These are phyloP conservation scores for Alternaria burnsii DNA, from an alignment of 2,329 filamentous ascomycete species.

Conservation along the genomic window DNA sequence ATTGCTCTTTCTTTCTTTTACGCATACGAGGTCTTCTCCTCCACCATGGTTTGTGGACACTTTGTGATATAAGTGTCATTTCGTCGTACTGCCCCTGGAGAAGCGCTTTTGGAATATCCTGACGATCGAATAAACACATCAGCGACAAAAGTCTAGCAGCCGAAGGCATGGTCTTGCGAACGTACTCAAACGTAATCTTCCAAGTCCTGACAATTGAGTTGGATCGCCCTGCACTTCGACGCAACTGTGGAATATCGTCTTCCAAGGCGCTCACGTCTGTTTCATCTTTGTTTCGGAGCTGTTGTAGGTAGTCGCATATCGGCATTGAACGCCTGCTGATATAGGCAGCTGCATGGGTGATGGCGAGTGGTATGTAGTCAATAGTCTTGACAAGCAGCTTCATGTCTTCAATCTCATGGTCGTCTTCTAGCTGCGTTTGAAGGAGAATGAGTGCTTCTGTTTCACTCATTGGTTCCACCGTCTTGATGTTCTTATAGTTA, in stretches of 20 bases:
- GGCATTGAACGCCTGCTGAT: conserved; percentile 15
- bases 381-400: conserved; percentile 20
- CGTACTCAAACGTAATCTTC: neutral
- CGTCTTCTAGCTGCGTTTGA: conserved; percentile 13
- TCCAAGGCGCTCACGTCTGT: neutral
- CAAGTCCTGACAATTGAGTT: neutral
- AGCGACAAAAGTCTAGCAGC: conserved; percentile 57
- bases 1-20: neutral
- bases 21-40: neutral
- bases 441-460: conserved; percentile 19
- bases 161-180: conserved; percentile 24
- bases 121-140: conserved; percentile 29
- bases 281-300: neutral
- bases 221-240: conserved; percentile 1
- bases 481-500: conserved; percentile 14
- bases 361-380: conserved; percentile 18
- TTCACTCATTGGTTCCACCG: conserved; percentile 26
- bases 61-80: neutral
- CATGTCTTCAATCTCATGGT: conserved; percentile 1
- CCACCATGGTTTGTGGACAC: neutral
- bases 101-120: conserved; percentile 33
- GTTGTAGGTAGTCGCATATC: conserved; percentile 38
- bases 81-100: neutral
- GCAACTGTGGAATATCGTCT: conserved; percentile 19
- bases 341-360: neutral